phyloP scores from a whole-genome alignment of 2,329 filamentous ascomycete species.

The Colletotrichum navitas region DNA sequence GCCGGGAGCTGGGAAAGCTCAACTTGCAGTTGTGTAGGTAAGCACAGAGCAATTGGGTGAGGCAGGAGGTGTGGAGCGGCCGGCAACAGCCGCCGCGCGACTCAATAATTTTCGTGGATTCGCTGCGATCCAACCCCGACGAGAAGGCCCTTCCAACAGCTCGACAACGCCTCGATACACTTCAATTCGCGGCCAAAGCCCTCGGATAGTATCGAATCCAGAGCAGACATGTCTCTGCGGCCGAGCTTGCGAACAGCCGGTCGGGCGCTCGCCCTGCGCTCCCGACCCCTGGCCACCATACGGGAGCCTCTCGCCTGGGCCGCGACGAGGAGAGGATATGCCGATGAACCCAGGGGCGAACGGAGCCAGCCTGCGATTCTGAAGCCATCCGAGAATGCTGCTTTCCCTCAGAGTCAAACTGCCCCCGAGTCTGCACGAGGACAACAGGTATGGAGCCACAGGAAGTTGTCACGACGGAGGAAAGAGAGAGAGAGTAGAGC shows the following conservation, averaged over 20 bases:
- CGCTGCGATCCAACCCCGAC: conserved; percentile 12
- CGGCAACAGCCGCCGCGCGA: conserved; percentile 37
- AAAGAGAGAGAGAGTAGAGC: not conserved
- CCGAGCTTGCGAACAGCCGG: conserved; percentile 62
- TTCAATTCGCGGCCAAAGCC: conserved; percentile 2
- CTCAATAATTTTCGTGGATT: conserved; percentile 41
- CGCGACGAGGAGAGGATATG: conserved; percentile 46
- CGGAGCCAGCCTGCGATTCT: conserved; percentile 12
- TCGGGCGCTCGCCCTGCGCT: conserved; percentile 56
- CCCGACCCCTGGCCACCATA: conserved; percentile 49
- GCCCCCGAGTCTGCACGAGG: conserved; percentile 10
- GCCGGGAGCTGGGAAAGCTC: not conserved
- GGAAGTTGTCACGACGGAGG: conserved; percentile 11
- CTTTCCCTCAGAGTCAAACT: not conserved
- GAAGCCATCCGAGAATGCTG: conserved; percentile 15
- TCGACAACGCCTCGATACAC: not conserved
- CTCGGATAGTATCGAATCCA: not conserved
- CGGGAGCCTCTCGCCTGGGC: conserved; percentile 47
- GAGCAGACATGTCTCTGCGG: conserved; percentile 65
- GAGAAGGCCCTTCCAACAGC: not conserved
- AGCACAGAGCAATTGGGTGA: conserved; percentile 1
- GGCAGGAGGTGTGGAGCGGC: conserved; percentile 31
- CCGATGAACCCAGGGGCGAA: conserved; percentile 44
- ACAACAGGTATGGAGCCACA: conserved; percentile 24
- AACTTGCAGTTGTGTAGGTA: conserved; percentile 15